phyloP scores from a whole-genome alignment of 73 alveolate species.

The Breviolum minutum region DNA sequence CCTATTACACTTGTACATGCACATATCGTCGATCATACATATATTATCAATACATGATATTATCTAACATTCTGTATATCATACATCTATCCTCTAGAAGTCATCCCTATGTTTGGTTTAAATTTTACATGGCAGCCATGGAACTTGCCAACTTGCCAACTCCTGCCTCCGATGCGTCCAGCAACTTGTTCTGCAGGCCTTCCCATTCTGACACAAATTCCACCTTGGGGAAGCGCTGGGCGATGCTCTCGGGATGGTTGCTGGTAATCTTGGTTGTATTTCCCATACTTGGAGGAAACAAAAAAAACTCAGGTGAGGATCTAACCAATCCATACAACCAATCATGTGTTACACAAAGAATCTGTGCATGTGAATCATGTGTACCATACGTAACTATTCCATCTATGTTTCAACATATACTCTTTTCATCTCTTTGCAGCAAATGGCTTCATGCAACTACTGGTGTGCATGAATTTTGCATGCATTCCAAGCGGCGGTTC shows the following conservation, averaged over 20 bases:
- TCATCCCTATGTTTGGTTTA: background rate
- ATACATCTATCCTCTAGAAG: background rate
- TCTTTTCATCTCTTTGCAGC: background rate
- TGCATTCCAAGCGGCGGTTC: slow-evolving; percentile 45
- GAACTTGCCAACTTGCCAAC: background rate
- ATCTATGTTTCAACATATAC: background rate
- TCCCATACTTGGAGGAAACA: background rate
- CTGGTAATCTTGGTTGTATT: too few relatives aligned
- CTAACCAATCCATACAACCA: too few relatives aligned
- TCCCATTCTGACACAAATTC: slow-evolving; percentile 42
- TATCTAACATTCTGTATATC: background rate
- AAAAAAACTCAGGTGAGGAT: too few relatives aligned
- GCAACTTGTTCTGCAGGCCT: slow-evolving; percentile 61
- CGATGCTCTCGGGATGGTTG: background rate
- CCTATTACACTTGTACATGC: too few relatives aligned
- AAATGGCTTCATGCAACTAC: background rate
- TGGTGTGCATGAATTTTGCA: too few relatives aligned
- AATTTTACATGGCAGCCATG: background rate
- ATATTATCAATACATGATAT: background rate
- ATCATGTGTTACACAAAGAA: too few relatives aligned
- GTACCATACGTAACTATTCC: background rate
- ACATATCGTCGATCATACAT: background rate
- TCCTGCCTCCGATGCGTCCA: slow-evolving; percentile 11
- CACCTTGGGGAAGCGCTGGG: slow-evolving; percentile 5
- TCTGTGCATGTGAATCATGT: background rate